phyloP scores from a whole-genome alignment of 1,284 basidiomycete species.

The Cryptococcus hybrid region DNA sequence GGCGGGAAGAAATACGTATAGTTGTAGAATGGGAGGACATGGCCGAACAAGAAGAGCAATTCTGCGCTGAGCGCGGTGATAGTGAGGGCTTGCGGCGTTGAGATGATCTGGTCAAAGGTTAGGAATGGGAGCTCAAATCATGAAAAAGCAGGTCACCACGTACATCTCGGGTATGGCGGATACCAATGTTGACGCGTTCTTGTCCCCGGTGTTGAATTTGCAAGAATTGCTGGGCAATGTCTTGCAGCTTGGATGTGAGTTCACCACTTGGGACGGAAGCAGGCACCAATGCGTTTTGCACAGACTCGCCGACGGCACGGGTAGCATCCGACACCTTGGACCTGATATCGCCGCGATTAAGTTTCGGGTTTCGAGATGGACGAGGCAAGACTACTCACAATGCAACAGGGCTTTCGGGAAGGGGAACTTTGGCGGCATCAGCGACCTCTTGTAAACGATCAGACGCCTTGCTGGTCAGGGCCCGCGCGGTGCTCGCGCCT shows the following conservation, averaged over 20 bases:
- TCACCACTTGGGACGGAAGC: constrained; percentile 5
- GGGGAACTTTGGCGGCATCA: constrained; percentile 39
- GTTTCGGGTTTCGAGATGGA: neutral
- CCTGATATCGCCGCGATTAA: neutral
- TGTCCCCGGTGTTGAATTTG: constrained; percentile 15
- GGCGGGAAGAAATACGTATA: constrained; percentile 43
- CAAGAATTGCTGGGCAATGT: neutral
- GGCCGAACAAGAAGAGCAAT: constrained; percentile 30
- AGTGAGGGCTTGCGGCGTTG: constrained; percentile 31
- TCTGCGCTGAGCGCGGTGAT: constrained; percentile 30
- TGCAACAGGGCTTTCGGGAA: constrained; percentile 35
- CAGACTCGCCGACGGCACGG: constrained; percentile 7
- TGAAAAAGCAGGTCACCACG: neutral
- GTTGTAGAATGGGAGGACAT: constrained; percentile 39
- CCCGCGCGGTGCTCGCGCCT: constrained; percentile 16
- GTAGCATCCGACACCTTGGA: constrained; percentile 1
- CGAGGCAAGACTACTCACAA: constrained; percentile 19
- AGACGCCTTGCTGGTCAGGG: constrained; percentile 34
- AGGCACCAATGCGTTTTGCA: constrained; percentile 17
- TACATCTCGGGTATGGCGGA: constrained; percentile 31
- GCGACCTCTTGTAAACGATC: constrained; percentile 23
- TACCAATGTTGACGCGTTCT: constrained; percentile 15
- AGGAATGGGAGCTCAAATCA: neutral
- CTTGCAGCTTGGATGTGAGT: too few species aligned
- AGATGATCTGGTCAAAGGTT: constrained; percentile 24